phyloP scores from a whole-genome alignment of 495 filamentous ascomycete genomes.

The Durotheca rogersii region DNA sequence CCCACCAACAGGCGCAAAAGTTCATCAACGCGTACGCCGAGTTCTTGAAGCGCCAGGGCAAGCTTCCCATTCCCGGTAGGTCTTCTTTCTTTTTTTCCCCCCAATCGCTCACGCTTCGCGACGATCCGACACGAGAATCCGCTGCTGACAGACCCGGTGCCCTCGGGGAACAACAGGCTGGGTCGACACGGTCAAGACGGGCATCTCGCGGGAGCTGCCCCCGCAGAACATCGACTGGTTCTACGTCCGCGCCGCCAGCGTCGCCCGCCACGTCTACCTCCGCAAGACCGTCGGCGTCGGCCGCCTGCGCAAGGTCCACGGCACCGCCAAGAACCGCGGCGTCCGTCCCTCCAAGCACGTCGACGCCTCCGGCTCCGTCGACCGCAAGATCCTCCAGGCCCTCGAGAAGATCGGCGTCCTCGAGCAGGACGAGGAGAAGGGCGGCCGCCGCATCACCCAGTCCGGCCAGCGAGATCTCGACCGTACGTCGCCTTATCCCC shows the following conservation, averaged over 20 bases:
- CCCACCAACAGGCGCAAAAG: constrained; percentile 85
- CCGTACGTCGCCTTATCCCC: constrained; percentile 51
- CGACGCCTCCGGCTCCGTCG: constrained; percentile 89
- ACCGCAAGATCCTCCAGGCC: constrained; percentile 93
- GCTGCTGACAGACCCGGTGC: too few species aligned
- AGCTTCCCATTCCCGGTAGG: constrained; percentile 92
- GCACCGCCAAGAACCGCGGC: constrained; percentile 95
- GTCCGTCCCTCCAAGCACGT: constrained; percentile 90
- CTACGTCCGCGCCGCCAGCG: constrained; percentile 94
- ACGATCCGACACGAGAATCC: too few species aligned
- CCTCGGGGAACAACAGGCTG: too few species aligned
- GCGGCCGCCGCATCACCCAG: constrained; percentile 95
- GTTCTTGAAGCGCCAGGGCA: constrained; percentile 98
- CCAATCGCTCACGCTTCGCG: background rate
- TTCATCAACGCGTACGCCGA: constrained; percentile 93
- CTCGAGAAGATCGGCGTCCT: constrained; percentile 99
- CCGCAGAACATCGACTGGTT: constrained; percentile 98
- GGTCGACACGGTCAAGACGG: constrained; percentile 99
- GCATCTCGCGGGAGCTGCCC: constrained; percentile 90
- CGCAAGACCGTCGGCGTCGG: constrained; percentile 95
- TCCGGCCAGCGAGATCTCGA: constrained; percentile 97
- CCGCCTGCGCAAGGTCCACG: constrained; percentile 75
- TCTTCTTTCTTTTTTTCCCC: constrained; percentile 15
- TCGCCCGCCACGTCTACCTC: constrained; percentile 98
- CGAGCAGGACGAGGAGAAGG: constrained; percentile 95